Evolutionary conservation across 2,329 filamentous ascomycete genomes (phyloP).

Genomic region (Aureobasidium mangrovei): DNA sequence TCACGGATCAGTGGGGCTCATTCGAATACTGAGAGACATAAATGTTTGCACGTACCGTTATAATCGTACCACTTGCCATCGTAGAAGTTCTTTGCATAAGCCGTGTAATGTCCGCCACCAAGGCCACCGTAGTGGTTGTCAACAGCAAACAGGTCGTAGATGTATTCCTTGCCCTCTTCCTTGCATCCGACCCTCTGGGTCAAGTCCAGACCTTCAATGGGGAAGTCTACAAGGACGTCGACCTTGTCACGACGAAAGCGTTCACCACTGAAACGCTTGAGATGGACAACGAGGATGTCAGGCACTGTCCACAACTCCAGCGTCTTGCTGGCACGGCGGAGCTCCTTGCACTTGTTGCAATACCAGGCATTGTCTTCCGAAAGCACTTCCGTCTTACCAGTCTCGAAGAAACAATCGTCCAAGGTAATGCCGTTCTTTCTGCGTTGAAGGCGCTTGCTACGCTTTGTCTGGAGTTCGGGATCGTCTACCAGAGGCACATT

Average conservation of each 20-base stretch:
- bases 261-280: slow-evolving; percentile 89
- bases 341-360: slow-evolving; percentile 90
- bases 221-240: slow-evolving; percentile 84
- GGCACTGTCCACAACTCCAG: slow-evolving; percentile 96
- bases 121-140: slow-evolving; percentile 94
- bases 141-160: slow-evolving; percentile 90
- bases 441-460: slow-evolving; percentile 54
- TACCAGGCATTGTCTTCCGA: slow-evolving; percentile 98
- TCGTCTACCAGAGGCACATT: slow-evolving; percentile 46
- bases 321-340: slow-evolving; percentile 86
- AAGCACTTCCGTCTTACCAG: slow-evolving; percentile 84
- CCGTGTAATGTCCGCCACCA: slow-evolving; percentile 92
- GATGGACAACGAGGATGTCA: slow-evolving; percentile 87
- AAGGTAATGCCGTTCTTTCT: slow-evolving; percentile 70
- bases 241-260: slow-evolving; percentile 81
- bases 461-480: slow-evolving; percentile 54
- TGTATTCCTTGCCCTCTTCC: slow-evolving; percentile 69
- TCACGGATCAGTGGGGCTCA: neutral
- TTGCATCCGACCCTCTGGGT: slow-evolving; percentile 68
- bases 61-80: slow-evolving; percentile 92
- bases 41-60: slow-evolving; percentile 61
- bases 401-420: slow-evolving; percentile 88
- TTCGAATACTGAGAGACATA: neutral
- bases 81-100: slow-evolving; percentile 84
- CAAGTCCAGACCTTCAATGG: slow-evolving; percentile 77